These are phyloP conservation scores for Proliferodiscus dingleyae DNA, from an alignment of 2,329 filamentous ascomycete genomes.

Conservation along the genomic window DNA sequence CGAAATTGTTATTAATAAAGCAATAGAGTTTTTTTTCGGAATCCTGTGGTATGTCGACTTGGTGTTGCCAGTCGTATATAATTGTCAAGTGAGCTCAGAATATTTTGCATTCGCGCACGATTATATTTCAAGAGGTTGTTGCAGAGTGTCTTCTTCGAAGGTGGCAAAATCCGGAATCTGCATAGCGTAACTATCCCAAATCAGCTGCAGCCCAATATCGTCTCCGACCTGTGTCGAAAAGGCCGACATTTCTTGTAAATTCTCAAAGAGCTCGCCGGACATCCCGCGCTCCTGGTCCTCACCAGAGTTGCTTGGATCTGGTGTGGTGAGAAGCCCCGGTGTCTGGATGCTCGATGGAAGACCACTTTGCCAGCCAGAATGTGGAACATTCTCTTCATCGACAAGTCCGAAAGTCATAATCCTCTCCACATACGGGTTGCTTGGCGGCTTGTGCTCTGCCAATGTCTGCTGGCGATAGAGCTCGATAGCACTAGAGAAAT, in stretches of 20 bases:
- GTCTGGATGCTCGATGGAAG: background rate
- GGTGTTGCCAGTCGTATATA: too few relatives aligned
- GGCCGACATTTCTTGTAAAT: background rate
- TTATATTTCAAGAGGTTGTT: background rate
- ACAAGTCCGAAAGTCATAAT: background rate
- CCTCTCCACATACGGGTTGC: background rate
- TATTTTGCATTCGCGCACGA: too few relatives aligned
- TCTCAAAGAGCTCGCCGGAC: background rate
- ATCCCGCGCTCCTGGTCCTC: background rate
- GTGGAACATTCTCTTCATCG: background rate
- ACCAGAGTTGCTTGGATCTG: background rate
- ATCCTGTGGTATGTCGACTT: too few relatives aligned
- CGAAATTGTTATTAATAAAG: too few relatives aligned
- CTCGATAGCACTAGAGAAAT: constrained; percentile 3
- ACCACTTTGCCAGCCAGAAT: background rate
- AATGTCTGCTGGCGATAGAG: constrained; percentile 1
- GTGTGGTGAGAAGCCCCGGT: background rate
- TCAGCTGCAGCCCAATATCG: background rate
- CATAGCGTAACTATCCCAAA: background rate
- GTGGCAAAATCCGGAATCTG: background rate
- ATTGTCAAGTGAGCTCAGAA: too few relatives aligned
- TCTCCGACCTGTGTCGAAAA: background rate
- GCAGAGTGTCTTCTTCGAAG: background rate
- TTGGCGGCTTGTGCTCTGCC: background rate
- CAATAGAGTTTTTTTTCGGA: too few relatives aligned